Conservation (phyloP, 148 eudicot species). For the Camellia japonica region DNA sequence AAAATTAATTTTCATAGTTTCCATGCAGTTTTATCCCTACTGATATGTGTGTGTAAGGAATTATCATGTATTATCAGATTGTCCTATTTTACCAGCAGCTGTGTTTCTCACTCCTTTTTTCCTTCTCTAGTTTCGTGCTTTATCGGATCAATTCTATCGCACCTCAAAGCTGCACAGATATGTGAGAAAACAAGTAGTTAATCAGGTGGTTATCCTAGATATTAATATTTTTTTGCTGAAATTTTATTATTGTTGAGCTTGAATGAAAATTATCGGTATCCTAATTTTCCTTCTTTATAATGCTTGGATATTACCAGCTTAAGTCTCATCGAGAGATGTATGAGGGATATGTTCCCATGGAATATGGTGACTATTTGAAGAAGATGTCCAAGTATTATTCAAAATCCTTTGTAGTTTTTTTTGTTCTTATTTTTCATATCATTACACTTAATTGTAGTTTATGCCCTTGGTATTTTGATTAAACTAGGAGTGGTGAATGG, state of each 20-base stretch:
- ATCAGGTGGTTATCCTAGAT: constrained; percentile 55
- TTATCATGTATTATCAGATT: too few relatives aligned
- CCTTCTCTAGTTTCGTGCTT: constrained; percentile 69
- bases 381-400: constrained; percentile 69
- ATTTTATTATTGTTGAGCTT: neutral
- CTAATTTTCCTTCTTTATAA: constrained; percentile 2
- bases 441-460: neutral
- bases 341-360: constrained; percentile 97
- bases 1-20: too few relatives aligned
- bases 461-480: constrained; percentile 9
- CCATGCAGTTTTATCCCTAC: too few relatives aligned
- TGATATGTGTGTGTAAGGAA: too few relatives aligned
- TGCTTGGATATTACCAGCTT: constrained; percentile 52
- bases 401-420: constrained; percentile 1
- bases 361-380: constrained; percentile 73
- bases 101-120: neutral
- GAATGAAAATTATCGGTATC: neutral
- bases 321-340: constrained; percentile 64
- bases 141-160: constrained; percentile 95
- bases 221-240: neutral
- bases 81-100: too few relatives aligned
- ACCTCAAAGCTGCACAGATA: constrained; percentile 81
- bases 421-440: constrained; percentile 6
- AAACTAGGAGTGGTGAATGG: constrained; percentile 77
- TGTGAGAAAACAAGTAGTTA: constrained; percentile 80